Conservation (phyloP, 139 green algal genomes). For the Chlamydomonas eustigma region DNA sequence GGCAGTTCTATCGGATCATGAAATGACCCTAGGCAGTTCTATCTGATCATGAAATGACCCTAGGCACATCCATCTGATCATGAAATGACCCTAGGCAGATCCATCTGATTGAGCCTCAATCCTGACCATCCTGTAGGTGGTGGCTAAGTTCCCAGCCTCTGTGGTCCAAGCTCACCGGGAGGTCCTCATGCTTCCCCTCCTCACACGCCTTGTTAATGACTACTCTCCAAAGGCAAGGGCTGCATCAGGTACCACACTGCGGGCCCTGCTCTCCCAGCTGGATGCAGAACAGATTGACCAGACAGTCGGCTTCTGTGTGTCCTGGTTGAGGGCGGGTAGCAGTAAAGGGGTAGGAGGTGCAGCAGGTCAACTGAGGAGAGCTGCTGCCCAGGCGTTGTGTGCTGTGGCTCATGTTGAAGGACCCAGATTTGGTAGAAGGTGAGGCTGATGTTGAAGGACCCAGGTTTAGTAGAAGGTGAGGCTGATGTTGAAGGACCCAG, state of each 20-base stretch:
- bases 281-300: conserved; percentile 31
- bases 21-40: too few relatives aligned
- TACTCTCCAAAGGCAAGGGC: conserved; percentile 43
- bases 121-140: conserved; percentile 31
- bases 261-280: conserved; percentile 53
- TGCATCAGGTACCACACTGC: conserved; percentile 44
- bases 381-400: conserved; percentile 52
- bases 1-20: too few relatives aligned
- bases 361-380: conserved; percentile 44
- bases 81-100: too few relatives aligned
- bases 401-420: conserved; percentile 54
- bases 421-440: conserved; percentile 31
- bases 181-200: conserved; percentile 78
- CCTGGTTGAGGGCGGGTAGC: neutral
- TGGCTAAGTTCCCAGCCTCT: conserved; percentile 76
- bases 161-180: conserved; percentile 58
- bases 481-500: neutral
- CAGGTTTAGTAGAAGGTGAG: conserved; percentile 31
- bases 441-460: neutral
- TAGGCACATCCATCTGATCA: too few relatives aligned
- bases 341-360: conserved; percentile 15
- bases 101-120: too few relatives aligned
- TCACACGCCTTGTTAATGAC: conserved; percentile 78
- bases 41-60: too few relatives aligned
- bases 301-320: neutral